Evolutionary conservation across 2,329 filamentous ascomycete genomes (phyloP), one percentile per base, ranked within the genome.

Genomic region (Stenocarpella maydis): DNA sequence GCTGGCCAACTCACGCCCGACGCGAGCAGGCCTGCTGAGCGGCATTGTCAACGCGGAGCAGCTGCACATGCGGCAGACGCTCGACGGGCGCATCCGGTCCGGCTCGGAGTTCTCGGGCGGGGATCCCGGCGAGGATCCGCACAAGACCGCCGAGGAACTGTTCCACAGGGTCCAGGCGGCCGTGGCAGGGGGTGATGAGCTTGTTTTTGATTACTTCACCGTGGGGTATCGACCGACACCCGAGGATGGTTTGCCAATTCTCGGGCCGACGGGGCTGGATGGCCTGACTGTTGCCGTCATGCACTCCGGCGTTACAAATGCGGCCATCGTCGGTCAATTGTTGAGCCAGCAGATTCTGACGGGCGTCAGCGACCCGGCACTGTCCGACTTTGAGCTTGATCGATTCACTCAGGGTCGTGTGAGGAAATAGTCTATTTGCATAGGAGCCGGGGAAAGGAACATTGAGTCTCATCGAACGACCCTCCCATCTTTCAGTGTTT

Each of bases 271-370:
- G 12, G 77, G 77, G 1, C 24, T 72, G 31, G 64, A 75, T 1
- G 77, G 77, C 1, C 68, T 79, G 8, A 75, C 73, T 3, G 64
- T 78, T 45, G 77, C 77, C 0, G 76, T 77, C 2, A 78, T 78
- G 77, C 77, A 78, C 68, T 77, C 76, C 1, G 75, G 76, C 15
- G 75, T 78, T 3, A 77, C 75, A 1, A 69, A 75, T 53, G 72
- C 75, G 2, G 74, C 76, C 5, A 49, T 74, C 34, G 75, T 77
- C 0, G 76, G 76, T 4, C 64, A 77, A 53, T 43, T 75, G 21
- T 28, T 75, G 65, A 71, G 65, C 58, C 67, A 73, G 39, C 53
- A 71, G 47, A 68, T 74, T 12, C 55, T 74, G 53, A 69, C 71
- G 24, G 72, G 73, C 4, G 65, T 68, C 34, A 72, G 61, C 45